Evolutionary conservation across 441 rosid species (phyloP).

Genomic region (Erysimum cheiri): DNA sequence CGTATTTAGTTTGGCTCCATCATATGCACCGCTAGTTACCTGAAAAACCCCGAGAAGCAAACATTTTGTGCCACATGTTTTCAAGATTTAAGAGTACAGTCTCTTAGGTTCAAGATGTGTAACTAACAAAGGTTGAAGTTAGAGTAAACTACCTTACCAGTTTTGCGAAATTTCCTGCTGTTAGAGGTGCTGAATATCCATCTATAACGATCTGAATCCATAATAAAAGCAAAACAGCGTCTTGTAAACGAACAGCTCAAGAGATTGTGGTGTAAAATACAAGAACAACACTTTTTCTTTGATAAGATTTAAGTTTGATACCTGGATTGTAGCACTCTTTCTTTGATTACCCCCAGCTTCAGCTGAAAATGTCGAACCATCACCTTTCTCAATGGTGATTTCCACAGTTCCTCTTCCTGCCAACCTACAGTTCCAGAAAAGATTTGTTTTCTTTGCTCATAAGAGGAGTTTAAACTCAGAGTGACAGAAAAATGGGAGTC

Average conservation of each 20-base stretch:
- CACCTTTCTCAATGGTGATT: constrained; percentile 79
- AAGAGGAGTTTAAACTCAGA: background rate
- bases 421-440: constrained; percentile 57
- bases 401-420: constrained; percentile 88
- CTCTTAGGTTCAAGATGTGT: constrained; percentile 19
- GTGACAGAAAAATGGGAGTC: constrained; percentile 35
- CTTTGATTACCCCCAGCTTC: constrained; percentile 79
- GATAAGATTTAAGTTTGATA: constrained; percentile 23
- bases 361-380: constrained; percentile 82
- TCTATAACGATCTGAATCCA: constrained; percentile 75
- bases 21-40: constrained; percentile 86
- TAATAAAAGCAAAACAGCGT: constrained; percentile 3
- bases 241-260: background rate
- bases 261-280: background rate
- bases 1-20: constrained; percentile 66
- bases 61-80: constrained; percentile 13
- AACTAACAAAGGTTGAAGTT: constrained; percentile 43
- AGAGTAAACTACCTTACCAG: constrained; percentile 92
- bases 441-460: background rate
- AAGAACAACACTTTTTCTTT: background rate
- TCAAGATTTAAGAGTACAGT: constrained; percentile 12
- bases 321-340: constrained; percentile 84
- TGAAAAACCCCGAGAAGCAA: constrained; percentile 30
- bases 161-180: constrained; percentile 89
- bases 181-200: constrained; percentile 95